phyloP scores from a whole-genome alignment of 345 rosid genomes.

The Pistacia atlantica region DNA sequence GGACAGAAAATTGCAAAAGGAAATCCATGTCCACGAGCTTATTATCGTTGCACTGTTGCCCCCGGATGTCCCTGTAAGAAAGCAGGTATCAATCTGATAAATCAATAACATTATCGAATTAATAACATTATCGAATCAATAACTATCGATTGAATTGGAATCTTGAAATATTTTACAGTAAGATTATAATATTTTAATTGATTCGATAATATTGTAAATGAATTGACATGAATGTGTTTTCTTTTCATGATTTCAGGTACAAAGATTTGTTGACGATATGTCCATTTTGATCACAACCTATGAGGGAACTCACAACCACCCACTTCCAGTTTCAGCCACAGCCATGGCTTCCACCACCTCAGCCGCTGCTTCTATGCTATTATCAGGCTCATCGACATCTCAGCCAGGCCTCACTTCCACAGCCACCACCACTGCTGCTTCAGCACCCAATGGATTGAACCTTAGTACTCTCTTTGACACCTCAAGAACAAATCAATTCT shows the following conservation, averaged over 20 bases:
- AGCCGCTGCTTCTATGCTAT: conserved; percentile 78
- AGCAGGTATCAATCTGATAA: conserved; percentile 52
- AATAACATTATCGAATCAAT: too few species aligned
- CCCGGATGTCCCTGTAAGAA: conserved; percentile 88
- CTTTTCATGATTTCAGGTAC: conserved; percentile 47
- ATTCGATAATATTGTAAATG: too few species aligned
- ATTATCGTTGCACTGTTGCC: conserved; percentile 84
- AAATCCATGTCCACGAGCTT: conserved; percentile 92
- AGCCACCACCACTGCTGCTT: conserved; percentile 26
- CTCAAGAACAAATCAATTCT: conserved; percentile 49
- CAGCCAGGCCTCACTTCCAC: conserved; percentile 26
- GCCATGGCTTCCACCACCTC: conserved; percentile 87
- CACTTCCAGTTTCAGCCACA: conserved; percentile 71
- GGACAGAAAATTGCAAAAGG: conserved; percentile 91
- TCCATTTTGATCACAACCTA: conserved; percentile 77
- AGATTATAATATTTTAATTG: too few species aligned
- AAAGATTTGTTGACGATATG: conserved; percentile 73
- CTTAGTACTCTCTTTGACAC: conserved; percentile 44
- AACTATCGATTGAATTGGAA: too few species aligned
- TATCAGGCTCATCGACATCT: conserved; percentile 67
- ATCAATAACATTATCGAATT: too few species aligned
- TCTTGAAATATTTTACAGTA: too few species aligned
- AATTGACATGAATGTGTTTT: neutral
- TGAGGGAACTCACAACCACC: conserved; percentile 79
- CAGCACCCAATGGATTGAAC: conserved; percentile 44